Percentiles rank a stretch among this genome's conserved stretches.
These are phyloP conservation scores for Aureobasidium sp. DNA, from an alignment of 2,329 filamentous ascomycete genomes.

Conservation along the genomic window DNA sequence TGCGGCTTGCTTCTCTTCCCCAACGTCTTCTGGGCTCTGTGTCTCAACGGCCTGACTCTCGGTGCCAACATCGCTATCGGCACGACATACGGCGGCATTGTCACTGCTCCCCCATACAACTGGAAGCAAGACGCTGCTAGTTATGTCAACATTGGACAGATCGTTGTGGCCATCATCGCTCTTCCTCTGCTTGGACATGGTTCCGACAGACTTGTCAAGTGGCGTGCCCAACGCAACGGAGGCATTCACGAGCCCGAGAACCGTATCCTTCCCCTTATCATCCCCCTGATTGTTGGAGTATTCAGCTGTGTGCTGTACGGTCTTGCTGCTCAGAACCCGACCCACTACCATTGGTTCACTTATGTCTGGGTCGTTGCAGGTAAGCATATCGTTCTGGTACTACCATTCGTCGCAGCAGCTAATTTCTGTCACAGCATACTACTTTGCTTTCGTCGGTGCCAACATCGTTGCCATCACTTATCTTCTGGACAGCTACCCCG, in stretches of 20 bases:
- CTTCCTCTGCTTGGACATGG: constrained; percentile 34
- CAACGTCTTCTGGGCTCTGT: constrained; percentile 36
- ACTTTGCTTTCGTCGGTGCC: constrained; percentile 34
- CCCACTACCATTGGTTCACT: constrained; percentile 21
- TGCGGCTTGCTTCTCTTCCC: constrained; percentile 28
- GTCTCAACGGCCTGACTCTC: constrained; percentile 33
- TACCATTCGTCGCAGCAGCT: background rate
- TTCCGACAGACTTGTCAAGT: constrained; percentile 32
- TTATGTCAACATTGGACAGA: constrained; percentile 36
- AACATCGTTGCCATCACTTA: constrained; percentile 41
- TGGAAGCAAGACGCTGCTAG: constrained; percentile 29
- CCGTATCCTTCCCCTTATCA: constrained; percentile 29
- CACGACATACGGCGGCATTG: constrained; percentile 33
- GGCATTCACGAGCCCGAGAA: constrained; percentile 37
- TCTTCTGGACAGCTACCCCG: constrained; percentile 38
- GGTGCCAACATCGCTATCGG: constrained; percentile 38
- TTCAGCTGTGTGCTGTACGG: constrained; percentile 35
- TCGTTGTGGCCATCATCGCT: constrained; percentile 31
- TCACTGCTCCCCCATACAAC: constrained; percentile 29
- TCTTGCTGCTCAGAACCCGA: constrained; percentile 24
- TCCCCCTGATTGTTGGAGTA: constrained; percentile 33
- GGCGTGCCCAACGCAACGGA: constrained; percentile 28
- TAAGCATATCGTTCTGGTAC: background rate
- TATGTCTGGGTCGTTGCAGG: constrained; percentile 19
- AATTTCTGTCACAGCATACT: constrained; percentile 17